Conservation (phyloP, 1,139 yeast species). For the Zygosaccharomyces sapae region DNA sequence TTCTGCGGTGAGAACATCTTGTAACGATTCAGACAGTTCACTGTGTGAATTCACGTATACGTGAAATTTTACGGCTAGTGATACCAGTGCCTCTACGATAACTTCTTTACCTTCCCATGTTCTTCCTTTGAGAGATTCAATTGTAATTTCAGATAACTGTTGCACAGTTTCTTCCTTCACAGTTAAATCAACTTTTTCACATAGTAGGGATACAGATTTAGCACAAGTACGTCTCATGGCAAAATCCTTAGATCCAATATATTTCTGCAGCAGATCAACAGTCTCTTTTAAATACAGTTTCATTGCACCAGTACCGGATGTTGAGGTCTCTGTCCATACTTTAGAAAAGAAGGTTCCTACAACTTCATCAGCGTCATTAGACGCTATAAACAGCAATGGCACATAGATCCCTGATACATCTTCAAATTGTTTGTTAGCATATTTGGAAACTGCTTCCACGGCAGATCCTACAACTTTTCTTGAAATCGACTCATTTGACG, state of each 20-base stretch:
- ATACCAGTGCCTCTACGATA: conserved; percentile 66
- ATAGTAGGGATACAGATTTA: conserved; percentile 59
- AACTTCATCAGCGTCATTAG: conserved; percentile 54
- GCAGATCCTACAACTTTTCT: conserved; percentile 58
- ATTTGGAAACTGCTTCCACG: conserved; percentile 62
- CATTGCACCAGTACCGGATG: conserved; percentile 69
- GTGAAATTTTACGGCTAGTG: conserved; percentile 48
- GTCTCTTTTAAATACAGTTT: conserved; percentile 74
- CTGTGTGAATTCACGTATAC: conserved; percentile 31
- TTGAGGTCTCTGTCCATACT: conserved; percentile 72
- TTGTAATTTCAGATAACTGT: conserved; percentile 50
- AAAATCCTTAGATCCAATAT: conserved; percentile 59
- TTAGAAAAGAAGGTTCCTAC: conserved; percentile 51
- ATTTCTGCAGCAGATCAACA: conserved; percentile 44
- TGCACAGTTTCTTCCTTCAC: conserved; percentile 31
- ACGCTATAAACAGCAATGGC: conserved; percentile 77
- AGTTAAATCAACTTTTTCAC: conserved; percentile 42
- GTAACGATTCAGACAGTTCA: conserved; percentile 38
- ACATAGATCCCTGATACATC: conserved; percentile 60
- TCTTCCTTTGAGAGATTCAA: conserved; percentile 68
- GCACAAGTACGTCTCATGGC: conserved; percentile 69
- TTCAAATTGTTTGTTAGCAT: conserved; percentile 67
- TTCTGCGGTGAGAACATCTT: conserved; percentile 52
- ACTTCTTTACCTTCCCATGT: conserved; percentile 87
- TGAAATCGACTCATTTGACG: conserved; percentile 45